These are phyloP conservation scores for Pseudogymnoascus sp. DNA, from an alignment of 2,329 filamentous ascomycete genomes.

Conservation along the genomic window DNA sequence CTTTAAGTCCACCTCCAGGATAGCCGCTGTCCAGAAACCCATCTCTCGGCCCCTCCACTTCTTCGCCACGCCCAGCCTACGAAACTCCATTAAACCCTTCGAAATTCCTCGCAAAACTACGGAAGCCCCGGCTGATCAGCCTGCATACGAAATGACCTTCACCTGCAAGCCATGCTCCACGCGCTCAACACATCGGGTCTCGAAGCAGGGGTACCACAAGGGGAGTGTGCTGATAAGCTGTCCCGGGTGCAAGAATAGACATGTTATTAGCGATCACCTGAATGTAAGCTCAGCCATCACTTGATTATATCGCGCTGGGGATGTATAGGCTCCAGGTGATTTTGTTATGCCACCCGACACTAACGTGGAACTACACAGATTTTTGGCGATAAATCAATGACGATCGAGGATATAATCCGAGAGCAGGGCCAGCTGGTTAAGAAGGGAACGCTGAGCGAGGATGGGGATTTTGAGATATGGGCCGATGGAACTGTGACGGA, in stretches of 20 bases:
- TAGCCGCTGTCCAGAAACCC: not conserved
- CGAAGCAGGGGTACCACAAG: slow-evolving; percentile 90
- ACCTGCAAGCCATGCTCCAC: slow-evolving; percentile 81
- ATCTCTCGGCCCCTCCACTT: not conserved
- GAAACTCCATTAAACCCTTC: not conserved
- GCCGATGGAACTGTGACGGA: slow-evolving; percentile 46
- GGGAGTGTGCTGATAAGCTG: slow-evolving; percentile 87
- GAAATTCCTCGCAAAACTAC: not conserved
- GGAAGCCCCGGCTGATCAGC: slow-evolving; percentile 28
- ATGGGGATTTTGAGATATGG: slow-evolving; percentile 92
- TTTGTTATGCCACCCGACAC: not conserved
- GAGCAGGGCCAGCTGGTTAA: slow-evolving; percentile 70
- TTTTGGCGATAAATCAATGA: slow-evolving; percentile 63
- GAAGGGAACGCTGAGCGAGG: slow-evolving; percentile 61
- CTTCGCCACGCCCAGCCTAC: slow-evolving; percentile 4
- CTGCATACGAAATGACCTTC: slow-evolving; percentile 81
- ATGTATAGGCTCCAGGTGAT: not conserved
- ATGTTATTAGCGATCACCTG: slow-evolving; percentile 88
- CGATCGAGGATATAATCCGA: slow-evolving; percentile 69
- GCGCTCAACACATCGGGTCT: slow-evolving; percentile 77
- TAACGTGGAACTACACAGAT: slow-evolving; percentile 39
- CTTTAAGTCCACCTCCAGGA: not conserved
- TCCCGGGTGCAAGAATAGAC: slow-evolving; percentile 75
- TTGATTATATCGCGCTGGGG: not conserved
- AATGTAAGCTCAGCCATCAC: slow-evolving; percentile 36